phyloP scores from a whole-genome alignment of 345 rosid genomes.

The Barbarea vulgaris region DNA sequence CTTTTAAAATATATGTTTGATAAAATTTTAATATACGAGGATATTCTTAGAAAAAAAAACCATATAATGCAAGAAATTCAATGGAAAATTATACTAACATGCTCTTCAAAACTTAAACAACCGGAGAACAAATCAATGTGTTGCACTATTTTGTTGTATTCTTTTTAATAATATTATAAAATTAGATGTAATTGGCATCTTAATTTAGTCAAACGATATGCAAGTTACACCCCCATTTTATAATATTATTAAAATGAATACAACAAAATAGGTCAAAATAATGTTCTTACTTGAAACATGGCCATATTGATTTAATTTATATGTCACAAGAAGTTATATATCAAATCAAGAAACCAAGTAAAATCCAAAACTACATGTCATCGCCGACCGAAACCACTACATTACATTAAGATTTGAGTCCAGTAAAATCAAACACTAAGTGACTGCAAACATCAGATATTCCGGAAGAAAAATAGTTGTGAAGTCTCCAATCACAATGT shows the following conservation, averaged over 20 bases:
- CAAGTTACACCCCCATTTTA: no score
- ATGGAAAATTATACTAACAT: background rate
- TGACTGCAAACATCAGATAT: background rate
- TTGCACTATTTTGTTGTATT: background rate
- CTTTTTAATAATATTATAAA: background rate
- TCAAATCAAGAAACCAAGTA: slow-evolving; percentile 3
- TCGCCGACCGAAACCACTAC: background rate
- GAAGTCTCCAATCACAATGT: slow-evolving; percentile 4
- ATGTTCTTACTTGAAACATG: no score
- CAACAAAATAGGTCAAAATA: no score
- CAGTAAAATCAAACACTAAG: background rate
- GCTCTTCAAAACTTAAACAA: background rate
- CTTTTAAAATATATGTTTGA: background rate
- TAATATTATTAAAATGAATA: no score
- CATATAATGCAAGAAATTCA: background rate
- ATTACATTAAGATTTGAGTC: slow-evolving; percentile 12
- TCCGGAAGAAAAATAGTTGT: background rate
- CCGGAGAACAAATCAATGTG: background rate
- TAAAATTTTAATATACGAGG: background rate
- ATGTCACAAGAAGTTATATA: background rate
- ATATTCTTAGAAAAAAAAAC: no score
- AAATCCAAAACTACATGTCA: background rate
- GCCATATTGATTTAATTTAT: background rate
- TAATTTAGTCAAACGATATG: background rate
- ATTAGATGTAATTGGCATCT: background rate